A percentile compares a stretch with the other conserved stretches of the same genome.
phyloP scores from a whole-genome alignment of 2,329 filamentous ascomycete species.

The Paraphoma chrysanthemicola region DNA sequence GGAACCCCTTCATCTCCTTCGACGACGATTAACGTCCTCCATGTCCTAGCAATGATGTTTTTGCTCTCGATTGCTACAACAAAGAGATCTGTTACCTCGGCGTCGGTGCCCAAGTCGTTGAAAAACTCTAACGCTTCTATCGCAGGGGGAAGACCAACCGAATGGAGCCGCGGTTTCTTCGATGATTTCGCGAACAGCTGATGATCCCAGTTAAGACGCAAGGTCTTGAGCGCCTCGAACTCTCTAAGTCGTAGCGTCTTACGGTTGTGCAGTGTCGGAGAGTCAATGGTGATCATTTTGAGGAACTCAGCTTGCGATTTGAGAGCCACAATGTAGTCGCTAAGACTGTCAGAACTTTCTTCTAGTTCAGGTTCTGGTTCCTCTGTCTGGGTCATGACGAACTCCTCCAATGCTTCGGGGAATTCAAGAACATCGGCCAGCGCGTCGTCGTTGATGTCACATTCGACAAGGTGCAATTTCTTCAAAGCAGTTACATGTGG shows the following conservation, averaged over 20 bases:
- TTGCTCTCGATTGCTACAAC: constrained; percentile 35
- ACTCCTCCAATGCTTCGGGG: constrained; percentile 38
- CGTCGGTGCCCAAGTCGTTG: constrained; percentile 40
- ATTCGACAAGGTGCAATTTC: constrained; percentile 37
- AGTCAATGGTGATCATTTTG: constrained; percentile 39
- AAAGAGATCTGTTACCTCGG: constrained; percentile 37
- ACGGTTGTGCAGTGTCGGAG: constrained; percentile 33
- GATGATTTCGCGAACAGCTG: constrained; percentile 42
- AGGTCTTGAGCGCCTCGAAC: constrained; percentile 30
- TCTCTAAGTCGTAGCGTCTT: constrained; percentile 38
- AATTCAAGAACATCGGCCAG: constrained; percentile 40
- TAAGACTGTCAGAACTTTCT: constrained; percentile 41
- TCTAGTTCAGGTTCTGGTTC: constrained; percentile 40
- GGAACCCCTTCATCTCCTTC: constrained; percentile 34
- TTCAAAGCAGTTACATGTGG: constrained; percentile 39
- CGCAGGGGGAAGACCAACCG: constrained; percentile 36
- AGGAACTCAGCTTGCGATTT: constrained; percentile 37
- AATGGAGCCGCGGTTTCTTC: constrained; percentile 39
- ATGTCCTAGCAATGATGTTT: constrained; percentile 29
- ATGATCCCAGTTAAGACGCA: constrained; percentile 42
- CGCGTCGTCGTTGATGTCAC: constrained; percentile 43
- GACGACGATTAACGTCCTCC: constrained; percentile 33
- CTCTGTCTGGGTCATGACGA: constrained; percentile 40
- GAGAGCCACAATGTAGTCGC: constrained; percentile 39
- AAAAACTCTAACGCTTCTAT: constrained; percentile 40